phyloP scores from a whole-genome alignment of 352 stramenopile species.

The Pythium aphanidermatum region DNA sequence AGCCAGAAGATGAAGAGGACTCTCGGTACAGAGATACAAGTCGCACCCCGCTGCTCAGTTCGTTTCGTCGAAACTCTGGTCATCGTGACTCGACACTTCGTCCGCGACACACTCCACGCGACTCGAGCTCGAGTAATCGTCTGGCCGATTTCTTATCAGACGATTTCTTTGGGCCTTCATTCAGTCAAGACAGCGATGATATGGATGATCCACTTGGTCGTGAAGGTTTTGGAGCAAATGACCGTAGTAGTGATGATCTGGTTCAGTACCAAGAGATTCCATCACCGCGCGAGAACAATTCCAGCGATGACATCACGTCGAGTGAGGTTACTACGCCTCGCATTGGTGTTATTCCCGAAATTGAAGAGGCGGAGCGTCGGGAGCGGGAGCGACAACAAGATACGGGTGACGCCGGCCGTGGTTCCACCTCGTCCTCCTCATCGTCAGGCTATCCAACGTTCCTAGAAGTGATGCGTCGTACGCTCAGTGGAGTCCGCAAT shows the following conservation, averaged over 20 bases:
- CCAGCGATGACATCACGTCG: background rate
- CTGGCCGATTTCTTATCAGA: slow-evolving; percentile 47
- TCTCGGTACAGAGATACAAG: slow-evolving; percentile 33
- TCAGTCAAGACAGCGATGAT: slow-evolving; percentile 24
- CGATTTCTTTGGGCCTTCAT: slow-evolving; percentile 69
- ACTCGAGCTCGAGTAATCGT: slow-evolving; percentile 11
- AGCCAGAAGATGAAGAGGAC: slow-evolving; percentile 23
- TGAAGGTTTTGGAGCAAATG: background rate
- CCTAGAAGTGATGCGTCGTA: slow-evolving; percentile 41
- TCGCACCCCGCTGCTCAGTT: slow-evolving; percentile 46
- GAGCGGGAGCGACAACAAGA: slow-evolving; percentile 14
- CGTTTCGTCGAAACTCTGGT: slow-evolving; percentile 34
- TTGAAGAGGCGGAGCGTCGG: slow-evolving; percentile 41
- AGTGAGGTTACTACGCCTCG: background rate
- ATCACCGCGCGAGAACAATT: slow-evolving; percentile 8
- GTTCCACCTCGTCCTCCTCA: slow-evolving; percentile 13
- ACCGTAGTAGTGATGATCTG: background rate
- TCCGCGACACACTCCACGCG: no score
- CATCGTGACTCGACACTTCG: no score
- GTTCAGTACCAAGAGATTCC: slow-evolving; percentile 11
- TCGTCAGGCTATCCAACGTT: slow-evolving; percentile 30
- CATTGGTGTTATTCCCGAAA: slow-evolving; percentile 53
- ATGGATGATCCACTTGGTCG: slow-evolving; percentile 9
- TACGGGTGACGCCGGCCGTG: slow-evolving; percentile 7
- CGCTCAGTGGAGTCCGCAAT: slow-evolving; percentile 26